Conservation (phyloP, 805 yeast species). For the Komagataella phaffii region DNA sequence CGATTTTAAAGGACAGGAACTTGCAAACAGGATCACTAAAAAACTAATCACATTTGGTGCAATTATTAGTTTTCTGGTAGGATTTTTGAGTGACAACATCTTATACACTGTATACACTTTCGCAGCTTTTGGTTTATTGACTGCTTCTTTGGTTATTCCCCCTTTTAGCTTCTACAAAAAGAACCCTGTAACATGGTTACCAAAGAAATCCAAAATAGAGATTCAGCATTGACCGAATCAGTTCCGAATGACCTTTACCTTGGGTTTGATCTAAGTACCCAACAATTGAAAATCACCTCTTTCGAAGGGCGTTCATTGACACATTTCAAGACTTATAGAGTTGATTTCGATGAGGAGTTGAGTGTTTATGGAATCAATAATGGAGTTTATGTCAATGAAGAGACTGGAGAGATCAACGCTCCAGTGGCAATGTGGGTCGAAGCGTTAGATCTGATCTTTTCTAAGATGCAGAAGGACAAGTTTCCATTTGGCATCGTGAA, state of each 20-base stretch:
- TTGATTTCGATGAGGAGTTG: conserved; percentile 60
- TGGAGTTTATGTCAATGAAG: conserved; percentile 52
- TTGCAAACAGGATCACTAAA: conserved; percentile 20
- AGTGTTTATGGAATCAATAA: conserved; percentile 50
- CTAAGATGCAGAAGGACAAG: conserved; percentile 28
- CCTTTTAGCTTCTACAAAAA: conserved; percentile 44
- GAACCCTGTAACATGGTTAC: conserved; percentile 35
- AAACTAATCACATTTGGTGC: conserved; percentile 17
- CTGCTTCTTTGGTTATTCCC: conserved; percentile 32
- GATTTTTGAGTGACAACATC: conserved; percentile 34
- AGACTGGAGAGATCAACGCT: conserved; percentile 49
- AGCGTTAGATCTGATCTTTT: conserved; percentile 55
- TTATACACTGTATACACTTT: conserved; percentile 23
- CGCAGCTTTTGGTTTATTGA: conserved; percentile 18
- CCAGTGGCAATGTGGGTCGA: conserved; percentile 91
- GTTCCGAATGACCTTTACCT: conserved; percentile 22
- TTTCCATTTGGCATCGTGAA: conserved; percentile 48
- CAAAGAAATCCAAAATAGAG: conserved; percentile 7
- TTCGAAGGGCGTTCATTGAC: conserved; percentile 28
- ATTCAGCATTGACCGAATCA: conserved; percentile 6
- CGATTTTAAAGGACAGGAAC: conserved; percentile 42
- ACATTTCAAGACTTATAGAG: conserved; percentile 41
- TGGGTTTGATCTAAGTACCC: conserved; percentile 85
- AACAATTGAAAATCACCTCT: conserved; percentile 69
- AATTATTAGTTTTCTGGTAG: conserved; percentile 28